Evolutionary conservation across 345 rosid genomes (phyloP).

Genomic region (Eucalyptus cloeziana): DNA sequence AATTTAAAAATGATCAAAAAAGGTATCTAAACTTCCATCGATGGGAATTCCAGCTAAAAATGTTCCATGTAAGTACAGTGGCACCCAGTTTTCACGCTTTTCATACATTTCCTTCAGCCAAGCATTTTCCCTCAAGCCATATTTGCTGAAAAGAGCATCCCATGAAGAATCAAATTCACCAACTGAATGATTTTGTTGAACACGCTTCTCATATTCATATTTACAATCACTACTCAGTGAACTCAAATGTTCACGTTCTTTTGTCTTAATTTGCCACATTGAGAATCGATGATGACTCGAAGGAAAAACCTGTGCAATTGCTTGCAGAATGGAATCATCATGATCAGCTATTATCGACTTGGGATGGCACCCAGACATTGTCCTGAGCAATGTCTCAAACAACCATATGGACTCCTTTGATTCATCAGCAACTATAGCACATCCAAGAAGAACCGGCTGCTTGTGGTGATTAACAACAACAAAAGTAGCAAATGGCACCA

Average conservation of each 20-base stretch:
- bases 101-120: slow-evolving; percentile 67
- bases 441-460: too few species aligned
- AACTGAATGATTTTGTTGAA: too few species aligned
- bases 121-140: slow-evolving; percentile 30
- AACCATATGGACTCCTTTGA: too few species aligned
- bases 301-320: slow-evolving; percentile 59
- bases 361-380: slow-evolving; percentile 65
- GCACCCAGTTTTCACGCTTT: slow-evolving; percentile 10
- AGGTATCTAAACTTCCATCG: too few species aligned
- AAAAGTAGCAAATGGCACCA: too few species aligned
- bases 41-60: neutral
- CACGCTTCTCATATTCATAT: slow-evolving; percentile 38
- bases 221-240: slow-evolving; percentile 39
- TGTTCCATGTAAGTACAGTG: neutral
- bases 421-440: rapidly evolving
- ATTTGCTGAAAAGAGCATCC: too few species aligned
- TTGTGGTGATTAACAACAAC: too few species aligned
- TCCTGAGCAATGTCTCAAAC: slow-evolving; percentile 56
- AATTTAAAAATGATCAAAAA: too few species aligned
- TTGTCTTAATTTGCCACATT: slow-evolving; percentile 53
- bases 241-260: slow-evolving; percentile 46
- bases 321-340: slow-evolving; percentile 55
- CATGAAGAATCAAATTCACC: too few species aligned
- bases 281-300: slow-evolving; percentile 65
- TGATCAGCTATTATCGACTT: slow-evolving; percentile 73